Evolutionary conservation across 495 filamentous ascomycete species (phyloP).

Genomic region (Penicillium pulvis): DNA sequence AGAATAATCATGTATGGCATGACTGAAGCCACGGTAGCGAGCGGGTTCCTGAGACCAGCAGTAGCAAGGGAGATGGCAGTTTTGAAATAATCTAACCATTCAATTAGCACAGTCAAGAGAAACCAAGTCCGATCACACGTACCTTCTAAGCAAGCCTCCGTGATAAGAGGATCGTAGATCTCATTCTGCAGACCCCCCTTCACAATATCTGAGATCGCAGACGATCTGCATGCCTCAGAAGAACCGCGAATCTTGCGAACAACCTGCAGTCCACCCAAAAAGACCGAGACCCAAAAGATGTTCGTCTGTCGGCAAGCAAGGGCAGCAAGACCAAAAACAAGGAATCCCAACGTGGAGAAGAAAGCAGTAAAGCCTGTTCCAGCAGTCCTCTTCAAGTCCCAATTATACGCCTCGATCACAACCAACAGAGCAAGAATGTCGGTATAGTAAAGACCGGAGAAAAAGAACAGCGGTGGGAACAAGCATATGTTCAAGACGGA

Average conservation of each 20-base stretch:
- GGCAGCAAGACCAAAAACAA: constrained; percentile 58
- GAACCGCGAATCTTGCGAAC: constrained; percentile 46
- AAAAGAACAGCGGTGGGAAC: constrained; percentile 93
- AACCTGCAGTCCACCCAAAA: constrained; percentile 75
- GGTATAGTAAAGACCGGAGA: constrained; percentile 91
- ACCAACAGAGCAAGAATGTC: constrained; percentile 67
- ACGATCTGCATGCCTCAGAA: constrained; percentile 28
- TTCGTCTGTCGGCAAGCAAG: constrained; percentile 90
- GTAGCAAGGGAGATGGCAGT: constrained; percentile 61
- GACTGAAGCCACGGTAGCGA: constrained; percentile 50
- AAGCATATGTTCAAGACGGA: constrained; percentile 78
- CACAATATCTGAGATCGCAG: constrained; percentile 29
- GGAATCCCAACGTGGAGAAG: constrained; percentile 41
- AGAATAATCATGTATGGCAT: constrained; percentile 72
- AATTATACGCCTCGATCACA: constrained; percentile 67
- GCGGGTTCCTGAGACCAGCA: constrained; percentile 53
- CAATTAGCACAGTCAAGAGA: constrained; percentile 25
- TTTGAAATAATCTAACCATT: constrained; percentile 57
- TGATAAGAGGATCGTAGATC: constrained; percentile 66
- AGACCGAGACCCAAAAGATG: constrained; percentile 90
- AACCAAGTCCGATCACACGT: constrained; percentile 9
- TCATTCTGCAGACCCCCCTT: constrained; percentile 49
- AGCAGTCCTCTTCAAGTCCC: constrained; percentile 50
- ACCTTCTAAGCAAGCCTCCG: constrained; percentile 60
- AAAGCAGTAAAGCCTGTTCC: constrained; percentile 8